Evolutionary conservation across 192 early-diverging fungal genomes (phyloP).

Genomic region (Mortierella antarctica): DNA sequence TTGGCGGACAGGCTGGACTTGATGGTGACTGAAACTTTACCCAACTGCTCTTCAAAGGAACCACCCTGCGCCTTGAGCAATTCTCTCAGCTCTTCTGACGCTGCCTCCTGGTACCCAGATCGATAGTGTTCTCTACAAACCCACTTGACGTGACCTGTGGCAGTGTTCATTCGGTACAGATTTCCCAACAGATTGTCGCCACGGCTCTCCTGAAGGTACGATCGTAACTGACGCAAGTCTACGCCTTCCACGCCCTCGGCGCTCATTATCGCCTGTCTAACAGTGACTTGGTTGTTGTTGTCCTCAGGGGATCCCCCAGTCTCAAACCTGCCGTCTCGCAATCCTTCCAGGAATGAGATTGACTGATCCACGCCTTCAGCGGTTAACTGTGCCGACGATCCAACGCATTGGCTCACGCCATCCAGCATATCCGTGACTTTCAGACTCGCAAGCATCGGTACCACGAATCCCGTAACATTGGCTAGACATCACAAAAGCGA

Average conservation of each 20-base stretch:
- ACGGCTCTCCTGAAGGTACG: background rate
- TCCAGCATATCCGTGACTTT: background rate
- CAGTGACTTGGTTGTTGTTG: background rate
- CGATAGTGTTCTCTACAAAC: constrained; percentile 4
- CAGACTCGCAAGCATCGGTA: constrained; percentile 1
- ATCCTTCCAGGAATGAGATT: background rate
- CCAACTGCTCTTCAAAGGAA: constrained; percentile 1
- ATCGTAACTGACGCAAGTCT: background rate
- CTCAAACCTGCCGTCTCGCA: too few species aligned
- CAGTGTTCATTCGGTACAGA: constrained; percentile 1
- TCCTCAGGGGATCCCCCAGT: too few species aligned
- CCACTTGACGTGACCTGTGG: constrained; percentile 4
- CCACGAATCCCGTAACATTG: background rate
- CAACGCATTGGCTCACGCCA: background rate
- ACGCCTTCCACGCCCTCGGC: constrained; percentile 11
- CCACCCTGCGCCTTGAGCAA: background rate
- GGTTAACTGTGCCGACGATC: background rate
- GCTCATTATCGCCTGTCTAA: background rate
- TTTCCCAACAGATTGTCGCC: constrained; percentile 2
- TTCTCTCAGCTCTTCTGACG: background rate
- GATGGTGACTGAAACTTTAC: background rate
- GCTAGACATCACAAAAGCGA: background rate
- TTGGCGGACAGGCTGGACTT: background rate
- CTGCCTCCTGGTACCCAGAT: background rate
- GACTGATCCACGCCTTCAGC: background rate